Base-by-base conservation (phyloP, 1,139 yeast species). In the Groenewaldozyma auringiensis region DNA sequence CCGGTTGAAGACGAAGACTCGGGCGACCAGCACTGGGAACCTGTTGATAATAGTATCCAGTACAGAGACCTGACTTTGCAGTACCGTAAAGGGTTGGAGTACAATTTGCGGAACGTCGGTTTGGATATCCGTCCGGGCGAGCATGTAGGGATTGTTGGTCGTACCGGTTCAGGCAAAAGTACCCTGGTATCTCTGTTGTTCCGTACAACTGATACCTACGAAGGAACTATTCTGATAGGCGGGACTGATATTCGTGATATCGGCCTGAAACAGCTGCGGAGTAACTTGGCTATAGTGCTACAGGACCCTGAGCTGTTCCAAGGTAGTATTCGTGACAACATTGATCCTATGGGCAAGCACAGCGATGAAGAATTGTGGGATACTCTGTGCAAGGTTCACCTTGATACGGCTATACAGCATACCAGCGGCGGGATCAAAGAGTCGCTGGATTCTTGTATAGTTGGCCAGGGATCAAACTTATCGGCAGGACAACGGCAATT, bases 401-500 rank as follows among this genome's bases (percentile, higher is more conserved):
- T 36, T n/a, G 40, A 36, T 61, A 74, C 89, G 71, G 22, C 16
- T 16, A 18, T 18, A 4, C 16, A 17, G 38, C 9, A 6, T 25
- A 11, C 9, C 6, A 25, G 9, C 11, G 11, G 29, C 11, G 11
- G 29, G 9, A 25, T 25, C 6, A 81, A 82, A 58, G 74, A 69
- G 2, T 95, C 87, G 60, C 79, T 89, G 13, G 47, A 68, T 46
- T 63, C 69, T 40, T 79, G 86, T 85, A 70, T 84, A 4, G 65
- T 71, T 27, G 94, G 83, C 57, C 81, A 84, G 35, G 94, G 94
- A 0, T 68, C 79, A 20, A 84, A 83, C 58, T 67, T 84, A 46
- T 81, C 89, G 0, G 79, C 78, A 41, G 94, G 95, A 1, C 94
- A 84, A 62, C 70, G 84, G 41, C 95, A 84, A 64, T 65, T 84